A percentile compares a stretch with the other conserved stretches of the same genome.
Conservation (phyloP, 768 basidiomycete genomes). For the Gautieria morchelliformis region DNA sequence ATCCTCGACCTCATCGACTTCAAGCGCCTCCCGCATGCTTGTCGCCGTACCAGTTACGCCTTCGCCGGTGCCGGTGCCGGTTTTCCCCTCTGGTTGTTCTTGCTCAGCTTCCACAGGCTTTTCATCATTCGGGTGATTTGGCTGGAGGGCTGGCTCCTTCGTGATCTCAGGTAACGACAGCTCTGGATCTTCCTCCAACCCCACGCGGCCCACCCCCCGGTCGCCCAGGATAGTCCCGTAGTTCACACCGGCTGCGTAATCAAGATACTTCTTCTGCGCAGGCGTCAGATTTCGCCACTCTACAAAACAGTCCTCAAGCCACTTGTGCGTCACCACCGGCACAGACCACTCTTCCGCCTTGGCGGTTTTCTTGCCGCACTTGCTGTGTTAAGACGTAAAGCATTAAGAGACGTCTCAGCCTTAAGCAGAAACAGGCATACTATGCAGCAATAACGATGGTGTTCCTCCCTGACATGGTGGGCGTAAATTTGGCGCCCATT, state of each 20-base stretch:
- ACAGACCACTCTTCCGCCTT: constrained; percentile 77
- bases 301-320: constrained; percentile 86
- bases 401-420: background rate
- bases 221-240: constrained; percentile 38
- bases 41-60: background rate
- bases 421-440: constrained; percentile 34
- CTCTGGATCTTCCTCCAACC: constrained; percentile 12
- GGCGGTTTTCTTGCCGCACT: constrained; percentile 43
- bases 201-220: constrained; percentile 17
- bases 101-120: background rate
- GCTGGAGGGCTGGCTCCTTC: constrained; percentile 1
- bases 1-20: constrained; percentile 9
- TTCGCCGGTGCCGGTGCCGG: background rate
- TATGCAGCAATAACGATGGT: constrained; percentile 78
- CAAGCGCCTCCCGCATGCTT: constrained; percentile 10
- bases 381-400: constrained; percentile 10
- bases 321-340: constrained; percentile 80
- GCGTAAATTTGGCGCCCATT: constrained; percentile 75
- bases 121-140: background rate
- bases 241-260: constrained; percentile 60
- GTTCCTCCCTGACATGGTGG: constrained; percentile 69
- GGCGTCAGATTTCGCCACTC: constrained; percentile 66
- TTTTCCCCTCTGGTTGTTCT: background rate
- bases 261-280: constrained; percentile 56
- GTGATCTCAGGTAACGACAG: constrained; percentile 1